phyloP scores from a whole-genome alignment of 495 filamentous ascomycete genomes.

The Lasiosphaeria ovina region DNA sequence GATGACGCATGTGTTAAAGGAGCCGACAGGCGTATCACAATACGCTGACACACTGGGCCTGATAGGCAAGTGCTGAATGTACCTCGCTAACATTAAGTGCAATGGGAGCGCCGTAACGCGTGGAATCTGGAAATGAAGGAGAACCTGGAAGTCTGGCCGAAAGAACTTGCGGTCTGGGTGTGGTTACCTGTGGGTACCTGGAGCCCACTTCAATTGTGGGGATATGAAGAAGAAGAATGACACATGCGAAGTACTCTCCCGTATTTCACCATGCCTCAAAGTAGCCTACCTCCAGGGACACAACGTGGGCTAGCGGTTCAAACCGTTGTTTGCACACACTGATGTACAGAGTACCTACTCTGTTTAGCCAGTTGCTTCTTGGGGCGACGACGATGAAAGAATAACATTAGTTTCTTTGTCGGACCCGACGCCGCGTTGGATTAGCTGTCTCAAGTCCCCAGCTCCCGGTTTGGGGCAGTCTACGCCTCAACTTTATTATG shows the following conservation, averaged over 20 bases:
- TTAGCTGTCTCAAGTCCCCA: not conserved
- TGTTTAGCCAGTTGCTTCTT: too few relatives aligned
- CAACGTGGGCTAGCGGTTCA: too few relatives aligned
- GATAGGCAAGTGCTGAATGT: too few relatives aligned
- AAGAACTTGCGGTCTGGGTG: conserved; percentile 1
- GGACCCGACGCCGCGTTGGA: too few relatives aligned
- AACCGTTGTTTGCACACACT: too few relatives aligned
- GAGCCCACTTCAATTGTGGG: conserved; percentile 1
- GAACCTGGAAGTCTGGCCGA: not conserved
- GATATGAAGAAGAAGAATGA: not conserved
- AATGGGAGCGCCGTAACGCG: not conserved
- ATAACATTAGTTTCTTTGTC: too few relatives aligned
- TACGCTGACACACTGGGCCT: too few relatives aligned
- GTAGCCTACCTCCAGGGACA: not conserved
- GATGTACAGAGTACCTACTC: too few relatives aligned
- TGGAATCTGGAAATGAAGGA: conserved; percentile 2
- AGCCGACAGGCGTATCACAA: not conserved
- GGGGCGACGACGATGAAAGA: too few relatives aligned
- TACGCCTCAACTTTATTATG: not conserved
- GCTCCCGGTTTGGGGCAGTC: not conserved
- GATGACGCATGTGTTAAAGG: not conserved
- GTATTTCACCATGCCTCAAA: not conserved
- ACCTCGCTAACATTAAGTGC: not conserved
- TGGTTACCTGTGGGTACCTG: conserved; percentile 8
- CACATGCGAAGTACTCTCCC: not conserved